phyloP scores from a whole-genome alignment of 495 filamentous ascomycete species.

The Corynascus novoguineensis region DNA sequence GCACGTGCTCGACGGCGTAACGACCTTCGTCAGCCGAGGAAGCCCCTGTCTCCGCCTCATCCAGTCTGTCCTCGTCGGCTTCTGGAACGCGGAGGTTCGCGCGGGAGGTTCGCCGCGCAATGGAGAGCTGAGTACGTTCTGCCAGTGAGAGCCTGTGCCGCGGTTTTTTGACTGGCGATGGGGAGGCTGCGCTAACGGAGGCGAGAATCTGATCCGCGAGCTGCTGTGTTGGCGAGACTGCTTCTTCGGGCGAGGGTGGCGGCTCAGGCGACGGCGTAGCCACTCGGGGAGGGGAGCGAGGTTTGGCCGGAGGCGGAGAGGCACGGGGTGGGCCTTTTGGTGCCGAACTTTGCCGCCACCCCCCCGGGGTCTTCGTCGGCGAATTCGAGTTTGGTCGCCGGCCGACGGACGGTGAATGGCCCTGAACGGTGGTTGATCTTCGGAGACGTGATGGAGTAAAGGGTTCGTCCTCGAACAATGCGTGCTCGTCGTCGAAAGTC shows the following conservation, averaged over 20 bases:
- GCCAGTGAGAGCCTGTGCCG: constrained; percentile 49
- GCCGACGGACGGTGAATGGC: constrained; percentile 1
- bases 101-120: constrained; percentile 40
- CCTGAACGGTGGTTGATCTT: constrained; percentile 20
- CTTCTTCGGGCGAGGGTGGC: constrained; percentile 13
- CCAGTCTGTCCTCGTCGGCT: constrained; percentile 9
- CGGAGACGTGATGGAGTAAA: constrained; percentile 16
- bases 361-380: constrained; percentile 10
- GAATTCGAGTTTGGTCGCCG: not conserved
- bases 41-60: constrained; percentile 29
- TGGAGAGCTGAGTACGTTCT: constrained; percentile 49
- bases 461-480: constrained; percentile 1
- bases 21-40: constrained; percentile 22
- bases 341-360: constrained; percentile 15
- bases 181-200: constrained; percentile 47
- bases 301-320: constrained; percentile 9
- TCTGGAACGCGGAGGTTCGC: constrained; percentile 17
- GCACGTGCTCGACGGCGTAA: constrained; percentile 24
- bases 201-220: constrained; percentile 52
- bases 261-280: constrained; percentile 5
- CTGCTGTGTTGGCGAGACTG: constrained; percentile 42
- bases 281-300: constrained; percentile 2
- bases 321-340: constrained; percentile 3
- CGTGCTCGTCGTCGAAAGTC: constrained; percentile 15
- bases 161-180: constrained; percentile 49